Evolutionary conservation across 352 stramenopile genomes (phyloP).

Genomic region (Phytophthora podocarpi): DNA sequence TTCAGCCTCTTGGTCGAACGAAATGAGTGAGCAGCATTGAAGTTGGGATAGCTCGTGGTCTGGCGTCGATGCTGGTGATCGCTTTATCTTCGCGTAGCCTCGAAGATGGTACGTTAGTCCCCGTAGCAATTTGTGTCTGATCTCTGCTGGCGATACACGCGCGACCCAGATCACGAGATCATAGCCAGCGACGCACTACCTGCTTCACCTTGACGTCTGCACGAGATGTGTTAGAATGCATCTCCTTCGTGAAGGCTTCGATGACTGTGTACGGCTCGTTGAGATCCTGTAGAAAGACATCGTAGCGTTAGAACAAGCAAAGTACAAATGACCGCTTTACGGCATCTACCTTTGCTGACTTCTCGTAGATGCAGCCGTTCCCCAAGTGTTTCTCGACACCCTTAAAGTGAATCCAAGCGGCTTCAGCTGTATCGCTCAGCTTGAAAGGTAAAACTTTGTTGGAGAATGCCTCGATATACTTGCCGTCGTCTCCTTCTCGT

Average conservation of each 20-base stretch:
- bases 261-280: conserved; percentile 29
- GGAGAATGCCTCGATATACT: conserved; percentile 26
- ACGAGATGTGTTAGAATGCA: conserved; percentile 16
- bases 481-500: conserved; percentile 15
- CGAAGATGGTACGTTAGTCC: conserved; percentile 8
- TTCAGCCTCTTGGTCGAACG: conserved; percentile 5
- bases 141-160: conserved; percentile 24
- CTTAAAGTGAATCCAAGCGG: conserved; percentile 33
- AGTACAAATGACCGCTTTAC: neutral
- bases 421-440: conserved; percentile 14
- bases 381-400: conserved; percentile 17
- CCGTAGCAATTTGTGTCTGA: conserved; percentile 18
- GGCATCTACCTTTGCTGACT: conserved; percentile 19
- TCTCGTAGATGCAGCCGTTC: conserved; percentile 29
- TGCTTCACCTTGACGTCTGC: conserved; percentile 29
- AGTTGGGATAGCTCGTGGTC: conserved; percentile 6
- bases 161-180: conserved; percentile 37
- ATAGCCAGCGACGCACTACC: conserved; percentile 25
- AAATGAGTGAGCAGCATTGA: conserved; percentile 8
- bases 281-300: conserved; percentile 15
- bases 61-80: conserved; percentile 3
- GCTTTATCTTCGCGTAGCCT: conserved; percentile 1
- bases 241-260: conserved; percentile 28
- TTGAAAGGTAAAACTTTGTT: conserved; percentile 38
- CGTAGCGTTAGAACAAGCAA: no score